phyloP scores from a whole-genome alignment of 768 basidiomycete species.

The Kwoniella dendrophila region DNA sequence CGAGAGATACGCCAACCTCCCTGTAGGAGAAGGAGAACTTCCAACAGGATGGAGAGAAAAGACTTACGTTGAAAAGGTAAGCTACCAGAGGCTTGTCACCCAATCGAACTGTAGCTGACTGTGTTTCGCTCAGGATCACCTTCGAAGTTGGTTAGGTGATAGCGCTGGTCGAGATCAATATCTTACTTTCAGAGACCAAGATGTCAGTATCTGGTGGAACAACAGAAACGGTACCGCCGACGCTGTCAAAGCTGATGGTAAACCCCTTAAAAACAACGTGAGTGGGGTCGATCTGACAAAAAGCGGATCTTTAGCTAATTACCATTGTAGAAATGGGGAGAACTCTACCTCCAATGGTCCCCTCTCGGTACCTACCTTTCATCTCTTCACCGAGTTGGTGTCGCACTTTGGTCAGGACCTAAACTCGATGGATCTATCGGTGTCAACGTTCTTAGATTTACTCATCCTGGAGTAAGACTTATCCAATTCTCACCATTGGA shows the following conservation, averaged over 20 bases:
- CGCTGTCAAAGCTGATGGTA: slow-evolving; percentile 50
- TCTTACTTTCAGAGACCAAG: slow-evolving; percentile 87
- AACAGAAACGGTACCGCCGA: slow-evolving; percentile 67
- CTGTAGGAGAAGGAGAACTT: slow-evolving; percentile 49
- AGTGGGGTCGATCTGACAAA: slow-evolving; percentile 45
- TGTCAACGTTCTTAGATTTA: slow-evolving; percentile 74
- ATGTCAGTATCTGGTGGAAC: slow-evolving; percentile 89
- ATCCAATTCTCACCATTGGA: slow-evolving; percentile 98
- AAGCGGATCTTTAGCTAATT: neutral
- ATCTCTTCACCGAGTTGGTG: slow-evolving; percentile 91
- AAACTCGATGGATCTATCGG: slow-evolving; percentile 51
- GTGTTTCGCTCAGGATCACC: slow-evolving; percentile 74
- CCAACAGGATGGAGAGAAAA: slow-evolving; percentile 54
- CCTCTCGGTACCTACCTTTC: slow-evolving; percentile 92
- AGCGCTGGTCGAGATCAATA: slow-evolving; percentile 92
- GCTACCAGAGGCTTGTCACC: neutral
- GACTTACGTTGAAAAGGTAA: slow-evolving; percentile 46
- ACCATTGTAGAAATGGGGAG: slow-evolving; percentile 79
- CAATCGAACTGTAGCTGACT: neutral
- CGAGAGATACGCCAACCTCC: slow-evolving; percentile 72
- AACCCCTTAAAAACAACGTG: slow-evolving; percentile 68
- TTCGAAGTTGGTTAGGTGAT: slow-evolving; percentile 93
- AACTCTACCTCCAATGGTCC: slow-evolving; percentile 96
- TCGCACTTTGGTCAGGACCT: slow-evolving; percentile 88
- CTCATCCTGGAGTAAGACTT: slow-evolving; percentile 90